Percentiles rank a stretch among this genome's conserved stretches.
Evolutionary conservation across 345 rosid species (phyloP).

Genomic region (Combretum micranthum): DNA sequence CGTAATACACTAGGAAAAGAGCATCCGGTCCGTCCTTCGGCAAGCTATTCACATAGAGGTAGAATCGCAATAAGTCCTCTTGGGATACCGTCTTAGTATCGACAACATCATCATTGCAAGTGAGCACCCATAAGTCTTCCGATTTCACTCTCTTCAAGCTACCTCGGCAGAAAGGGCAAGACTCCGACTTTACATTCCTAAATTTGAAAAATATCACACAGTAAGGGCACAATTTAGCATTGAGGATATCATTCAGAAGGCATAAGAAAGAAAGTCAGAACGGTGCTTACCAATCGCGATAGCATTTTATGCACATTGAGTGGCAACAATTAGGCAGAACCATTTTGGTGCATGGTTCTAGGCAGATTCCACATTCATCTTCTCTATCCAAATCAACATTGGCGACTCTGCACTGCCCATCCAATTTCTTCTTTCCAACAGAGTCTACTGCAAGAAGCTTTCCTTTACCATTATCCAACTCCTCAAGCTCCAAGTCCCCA

Average conservation of each 20-base stretch:
- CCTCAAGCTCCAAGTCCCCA: constrained; percentile 25
- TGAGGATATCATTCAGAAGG: too few species aligned
- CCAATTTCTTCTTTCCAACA: constrained; percentile 34
- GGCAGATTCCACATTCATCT: constrained; percentile 96
- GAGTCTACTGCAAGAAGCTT: constrained; percentile 22
- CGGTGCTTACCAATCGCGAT: constrained; percentile 65
- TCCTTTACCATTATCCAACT: constrained; percentile 24
- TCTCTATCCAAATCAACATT: constrained; percentile 70
- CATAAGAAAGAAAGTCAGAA: not conserved
- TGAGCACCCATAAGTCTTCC: constrained; percentile 94
- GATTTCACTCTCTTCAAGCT: constrained; percentile 90
- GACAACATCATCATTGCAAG: constrained; percentile 73
- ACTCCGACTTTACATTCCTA: constrained; percentile 90
- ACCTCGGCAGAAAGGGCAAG: constrained; percentile 97
- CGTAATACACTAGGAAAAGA: constrained; percentile 74
- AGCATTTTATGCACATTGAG: constrained; percentile 97
- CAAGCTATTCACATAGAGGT: constrained; percentile 65
- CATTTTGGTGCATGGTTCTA: constrained; percentile 92
- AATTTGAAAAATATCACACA: constrained; percentile 6
- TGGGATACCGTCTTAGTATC: constrained; percentile 57
- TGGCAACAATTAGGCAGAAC: constrained; percentile 91
- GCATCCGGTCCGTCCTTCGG: constrained; percentile 83
- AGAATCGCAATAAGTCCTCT: constrained; percentile 71
- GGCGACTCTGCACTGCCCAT: constrained; percentile 33
- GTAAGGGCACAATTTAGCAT: not conserved